Conservation (phyloP, 192 early-diverging fungal species). For the Dimargaris xerosporica region DNA sequence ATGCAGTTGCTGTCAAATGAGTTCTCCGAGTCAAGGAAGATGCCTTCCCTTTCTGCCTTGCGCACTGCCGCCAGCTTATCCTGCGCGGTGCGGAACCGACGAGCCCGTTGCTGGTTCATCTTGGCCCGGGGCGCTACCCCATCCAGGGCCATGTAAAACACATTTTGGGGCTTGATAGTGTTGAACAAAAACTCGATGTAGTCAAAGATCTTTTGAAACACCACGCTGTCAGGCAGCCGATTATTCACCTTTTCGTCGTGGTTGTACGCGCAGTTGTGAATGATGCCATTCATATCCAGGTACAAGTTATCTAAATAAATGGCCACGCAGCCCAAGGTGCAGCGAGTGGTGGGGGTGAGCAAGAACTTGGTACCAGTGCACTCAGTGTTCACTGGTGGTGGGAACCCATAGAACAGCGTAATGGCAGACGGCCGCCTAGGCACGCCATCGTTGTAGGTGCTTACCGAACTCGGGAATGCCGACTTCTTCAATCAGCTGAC, state of each 20-base stretch:
- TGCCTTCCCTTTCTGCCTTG: conserved; percentile 43
- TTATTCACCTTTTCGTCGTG: conserved; percentile 72
- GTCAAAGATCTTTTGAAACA: conserved; percentile 61
- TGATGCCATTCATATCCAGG: conserved; percentile 98
- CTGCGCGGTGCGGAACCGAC: conserved; percentile 89
- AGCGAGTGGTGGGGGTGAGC: background rate
- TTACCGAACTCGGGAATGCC: conserved; percentile 88
- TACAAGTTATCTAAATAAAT: conserved; percentile 74
- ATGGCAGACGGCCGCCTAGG: background rate
- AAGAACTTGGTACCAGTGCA: background rate
- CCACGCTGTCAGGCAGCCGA: background rate
- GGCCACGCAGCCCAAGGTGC: background rate
- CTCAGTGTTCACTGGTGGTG: background rate
- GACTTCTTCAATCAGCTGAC: conserved; percentile 77
- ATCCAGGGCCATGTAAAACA: conserved; percentile 92
- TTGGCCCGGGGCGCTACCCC: conserved; percentile 95
- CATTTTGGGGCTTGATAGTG: conserved; percentile 82
- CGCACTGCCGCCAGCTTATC: conserved; percentile 37
- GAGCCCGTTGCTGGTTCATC: conserved; percentile 98
- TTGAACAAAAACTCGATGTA: conserved; percentile 90
- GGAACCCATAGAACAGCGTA: background rate
- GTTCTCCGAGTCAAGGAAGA: conserved; percentile 42
- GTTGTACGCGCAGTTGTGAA: conserved; percentile 91
- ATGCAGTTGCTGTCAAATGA: conserved; percentile 97
- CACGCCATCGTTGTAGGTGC: background rate